phyloP scores from a whole-genome alignment of 1,284 basidiomycete species.

The Ganoderma sinense region DNA sequence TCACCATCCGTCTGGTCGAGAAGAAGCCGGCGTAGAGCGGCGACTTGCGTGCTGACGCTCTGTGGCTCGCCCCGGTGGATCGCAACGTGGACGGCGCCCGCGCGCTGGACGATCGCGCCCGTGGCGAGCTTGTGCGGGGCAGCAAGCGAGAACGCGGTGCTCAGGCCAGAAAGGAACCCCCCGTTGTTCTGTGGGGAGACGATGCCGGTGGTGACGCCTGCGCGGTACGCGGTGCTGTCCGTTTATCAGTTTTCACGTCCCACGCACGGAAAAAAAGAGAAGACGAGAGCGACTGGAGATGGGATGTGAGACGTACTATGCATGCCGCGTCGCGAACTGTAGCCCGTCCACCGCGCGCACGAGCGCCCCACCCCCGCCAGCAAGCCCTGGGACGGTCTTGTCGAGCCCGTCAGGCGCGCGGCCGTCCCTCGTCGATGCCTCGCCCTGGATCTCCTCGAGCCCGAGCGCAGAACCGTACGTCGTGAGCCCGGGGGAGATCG shows the following conservation, averaged over 20 bases:
- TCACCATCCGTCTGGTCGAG: constrained; percentile 52
- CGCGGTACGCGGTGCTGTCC: constrained; percentile 65
- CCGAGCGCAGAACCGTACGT: constrained; percentile 46
- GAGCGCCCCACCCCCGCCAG: constrained; percentile 56
- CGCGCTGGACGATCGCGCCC: constrained; percentile 72
- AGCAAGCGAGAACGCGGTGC: constrained; percentile 70
- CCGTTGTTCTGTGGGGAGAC: constrained; percentile 63
- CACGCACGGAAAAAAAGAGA: too few relatives aligned
- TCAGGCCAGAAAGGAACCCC: constrained; percentile 70
- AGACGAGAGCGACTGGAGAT: too few relatives aligned
- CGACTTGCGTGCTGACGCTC: constrained; percentile 71
- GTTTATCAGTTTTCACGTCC: too few relatives aligned
- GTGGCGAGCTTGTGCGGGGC: constrained; percentile 67
- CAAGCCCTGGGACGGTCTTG: constrained; percentile 50
- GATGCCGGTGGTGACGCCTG: constrained; percentile 67
- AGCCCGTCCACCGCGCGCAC: constrained; percentile 80
- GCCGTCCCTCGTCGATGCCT: constrained; percentile 54
- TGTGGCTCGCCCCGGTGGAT: constrained; percentile 42
- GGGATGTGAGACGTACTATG: constrained; percentile 59
- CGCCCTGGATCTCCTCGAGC: constrained; percentile 47
- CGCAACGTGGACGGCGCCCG: constrained; percentile 71
- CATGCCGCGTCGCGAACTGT: constrained; percentile 73
- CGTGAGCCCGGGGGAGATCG: constrained; percentile 49
- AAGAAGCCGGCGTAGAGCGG: constrained; percentile 68
- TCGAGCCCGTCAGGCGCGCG: constrained; percentile 57